These are phyloP conservation scores for Scalesia atractyloides DNA, from an alignment of 129 eudicot species.

Conservation along the genomic window DNA sequence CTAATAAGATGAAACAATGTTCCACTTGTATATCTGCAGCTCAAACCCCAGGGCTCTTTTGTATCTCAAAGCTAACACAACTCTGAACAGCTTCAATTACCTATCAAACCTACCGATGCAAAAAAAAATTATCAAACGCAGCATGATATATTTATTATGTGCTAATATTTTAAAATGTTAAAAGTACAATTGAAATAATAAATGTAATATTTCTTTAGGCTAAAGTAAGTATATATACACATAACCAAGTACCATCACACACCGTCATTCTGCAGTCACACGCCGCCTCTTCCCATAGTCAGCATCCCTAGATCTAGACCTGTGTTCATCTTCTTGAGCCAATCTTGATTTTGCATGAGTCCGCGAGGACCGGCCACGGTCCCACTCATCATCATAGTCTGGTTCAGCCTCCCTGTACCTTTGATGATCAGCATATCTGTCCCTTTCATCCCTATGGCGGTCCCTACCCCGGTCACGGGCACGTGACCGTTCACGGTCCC, in stretches of 20 bases:
- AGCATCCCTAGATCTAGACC: constrained; percentile 77
- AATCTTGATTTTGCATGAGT: constrained; percentile 61
- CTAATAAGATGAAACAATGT: not conserved
- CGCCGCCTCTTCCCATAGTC: constrained; percentile 88
- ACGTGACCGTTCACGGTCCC: constrained; percentile 48
- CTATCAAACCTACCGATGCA: constrained; percentile 14
- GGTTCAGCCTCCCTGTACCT: constrained; percentile 64
- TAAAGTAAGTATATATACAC: constrained; percentile 4
- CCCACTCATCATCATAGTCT: constrained; percentile 80
- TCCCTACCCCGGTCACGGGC: constrained; percentile 54
- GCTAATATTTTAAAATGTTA: not conserved
- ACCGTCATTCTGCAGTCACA: constrained; percentile 57
- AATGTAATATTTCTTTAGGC: not conserved
- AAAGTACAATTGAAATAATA: too few relatives aligned
- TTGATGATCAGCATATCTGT: constrained; percentile 70
- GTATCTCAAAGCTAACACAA: constrained; percentile 24
- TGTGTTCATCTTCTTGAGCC: constrained; percentile 62
- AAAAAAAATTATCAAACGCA: constrained; percentile 9
- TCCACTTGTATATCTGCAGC: constrained; percentile 24
- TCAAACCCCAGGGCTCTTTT: constrained; percentile 22
- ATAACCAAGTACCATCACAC: constrained; percentile 4
- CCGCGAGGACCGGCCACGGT: constrained; percentile 71
- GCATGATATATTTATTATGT: not conserved
- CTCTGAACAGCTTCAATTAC: constrained; percentile 30
- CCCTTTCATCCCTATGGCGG: constrained; percentile 74